A percentile compares a stretch with the other conserved stretches of the same genome.
Evolutionary conservation across 495 filamentous ascomycete genomes (phyloP).

Genomic region (Haplographium delicatum): DNA sequence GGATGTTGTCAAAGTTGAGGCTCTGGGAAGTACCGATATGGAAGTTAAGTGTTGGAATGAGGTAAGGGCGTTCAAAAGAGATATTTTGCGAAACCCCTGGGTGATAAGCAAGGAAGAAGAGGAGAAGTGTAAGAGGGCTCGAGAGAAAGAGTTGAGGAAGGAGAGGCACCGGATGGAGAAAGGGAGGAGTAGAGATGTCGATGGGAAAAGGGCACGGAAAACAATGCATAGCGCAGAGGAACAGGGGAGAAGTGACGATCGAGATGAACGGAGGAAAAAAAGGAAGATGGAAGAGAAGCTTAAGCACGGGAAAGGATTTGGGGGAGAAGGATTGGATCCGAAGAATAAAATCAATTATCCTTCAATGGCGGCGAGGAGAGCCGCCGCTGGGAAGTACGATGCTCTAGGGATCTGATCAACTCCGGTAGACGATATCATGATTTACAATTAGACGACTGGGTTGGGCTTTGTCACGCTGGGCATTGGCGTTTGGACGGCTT

Average conservation of each 20-base stretch:
- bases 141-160: conserved; percentile 18
- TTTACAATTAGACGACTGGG: too few relatives aligned
- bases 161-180: background rate
- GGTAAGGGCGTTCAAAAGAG: conserved; percentile 52
- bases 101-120: conserved; percentile 23
- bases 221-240: too few relatives aligned
- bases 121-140: conserved; percentile 15
- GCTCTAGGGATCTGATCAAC: conserved; percentile 15
- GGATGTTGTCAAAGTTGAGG: conserved; percentile 58
- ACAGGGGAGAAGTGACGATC: background rate
- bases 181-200: background rate
- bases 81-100: conserved; percentile 57
- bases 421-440: background rate
- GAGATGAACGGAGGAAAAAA: background rate
- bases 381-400: conserved; percentile 22
- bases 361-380: conserved; percentile 14
- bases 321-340: background rate
- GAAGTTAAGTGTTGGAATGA: conserved; percentile 77
- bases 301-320: background rate
- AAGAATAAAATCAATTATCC: conserved; percentile 11
- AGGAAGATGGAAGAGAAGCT: conserved; percentile 2
- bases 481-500: too few relatives aligned
- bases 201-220: background rate
- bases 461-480: too few relatives aligned
- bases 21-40: conserved; percentile 58